Percentiles rank a stretch among this genome's conserved stretches.
phyloP scores from a whole-genome alignment of 352 stramenopile species.

The Halophytophthora polymorphica region DNA sequence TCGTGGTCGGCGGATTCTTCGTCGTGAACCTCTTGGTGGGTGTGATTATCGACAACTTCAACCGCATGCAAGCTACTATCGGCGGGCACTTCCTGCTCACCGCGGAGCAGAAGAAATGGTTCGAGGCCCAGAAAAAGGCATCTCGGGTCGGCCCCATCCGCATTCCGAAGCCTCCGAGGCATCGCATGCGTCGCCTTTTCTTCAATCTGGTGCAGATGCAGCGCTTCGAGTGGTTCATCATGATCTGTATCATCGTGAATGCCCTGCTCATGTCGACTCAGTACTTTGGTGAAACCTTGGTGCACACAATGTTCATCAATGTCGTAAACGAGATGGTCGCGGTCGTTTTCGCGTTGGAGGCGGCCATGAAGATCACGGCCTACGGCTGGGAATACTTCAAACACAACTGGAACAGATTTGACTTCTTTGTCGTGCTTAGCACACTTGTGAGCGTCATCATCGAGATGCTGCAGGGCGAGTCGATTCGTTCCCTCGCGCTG shows the following conservation, averaged over 20 bases:
- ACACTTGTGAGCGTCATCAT: slow-evolving; percentile 65
- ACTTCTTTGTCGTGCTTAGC: slow-evolving; percentile 78
- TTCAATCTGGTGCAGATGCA: slow-evolving; percentile 66
- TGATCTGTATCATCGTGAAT: slow-evolving; percentile 89
- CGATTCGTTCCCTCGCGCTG: slow-evolving; percentile 75
- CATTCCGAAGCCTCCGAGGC: slow-evolving; percentile 46
- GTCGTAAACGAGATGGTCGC: slow-evolving; percentile 87
- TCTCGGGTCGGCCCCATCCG: slow-evolving; percentile 62
- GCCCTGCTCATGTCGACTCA: slow-evolving; percentile 86
- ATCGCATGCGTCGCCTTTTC: slow-evolving; percentile 43
- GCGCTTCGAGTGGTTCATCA: slow-evolving; percentile 88
- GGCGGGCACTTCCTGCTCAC: slow-evolving; percentile 83
- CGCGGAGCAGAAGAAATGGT: slow-evolving; percentile 89
- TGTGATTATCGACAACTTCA: slow-evolving; percentile 95
- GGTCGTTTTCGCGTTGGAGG: slow-evolving; percentile 86
- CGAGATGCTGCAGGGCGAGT: slow-evolving; percentile 48
- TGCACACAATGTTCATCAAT: slow-evolving; percentile 53
- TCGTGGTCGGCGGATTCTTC: slow-evolving; percentile 92
- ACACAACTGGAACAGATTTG: slow-evolving; percentile 87
- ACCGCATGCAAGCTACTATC: slow-evolving; percentile 82
- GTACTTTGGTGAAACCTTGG: slow-evolving; percentile 77
- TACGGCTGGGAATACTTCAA: slow-evolving; percentile 82
- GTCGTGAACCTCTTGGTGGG: slow-evolving; percentile 94
- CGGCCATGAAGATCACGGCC: slow-evolving; percentile 81
- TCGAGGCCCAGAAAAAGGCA: slow-evolving; percentile 73